Conservation (phyloP, 495 filamentous ascomycete genomes). For the Xylaria longipes region DNA sequence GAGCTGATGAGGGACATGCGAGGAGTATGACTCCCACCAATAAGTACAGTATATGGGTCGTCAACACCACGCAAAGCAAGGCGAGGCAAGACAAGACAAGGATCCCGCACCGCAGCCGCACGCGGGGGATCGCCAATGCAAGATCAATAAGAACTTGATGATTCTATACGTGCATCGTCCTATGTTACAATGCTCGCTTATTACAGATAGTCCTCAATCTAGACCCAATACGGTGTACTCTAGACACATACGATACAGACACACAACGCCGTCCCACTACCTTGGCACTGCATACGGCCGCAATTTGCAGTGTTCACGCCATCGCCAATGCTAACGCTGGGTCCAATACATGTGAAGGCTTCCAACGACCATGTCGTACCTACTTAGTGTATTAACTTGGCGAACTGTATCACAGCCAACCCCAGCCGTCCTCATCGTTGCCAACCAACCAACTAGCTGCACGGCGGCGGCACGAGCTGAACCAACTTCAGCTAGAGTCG, state of each 20-base stretch:
- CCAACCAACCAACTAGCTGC: slow-evolving; percentile 18
- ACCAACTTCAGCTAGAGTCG: slow-evolving; percentile 20
- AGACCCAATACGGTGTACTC: not conserved
- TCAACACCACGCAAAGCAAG: not conserved
- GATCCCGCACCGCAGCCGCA: slow-evolving; percentile 8
- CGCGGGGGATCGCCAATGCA: slow-evolving; percentile 27
- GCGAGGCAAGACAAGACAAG: slow-evolving; percentile 11
- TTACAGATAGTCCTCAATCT: slow-evolving; percentile 4
- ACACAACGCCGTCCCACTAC: slow-evolving; percentile 17
- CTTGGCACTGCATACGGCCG: slow-evolving; percentile 26
- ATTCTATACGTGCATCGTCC: slow-evolving; percentile 3
- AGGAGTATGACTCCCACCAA: not conserved
- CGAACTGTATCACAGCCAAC: slow-evolving; percentile 13
- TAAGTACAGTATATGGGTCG: not conserved
- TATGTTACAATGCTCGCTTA: slow-evolving; percentile 22
- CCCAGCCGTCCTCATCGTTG: slow-evolving; percentile 1
- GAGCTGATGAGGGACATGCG: not conserved
- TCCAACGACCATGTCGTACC: slow-evolving; percentile 1
- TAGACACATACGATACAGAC: slow-evolving; percentile 8
- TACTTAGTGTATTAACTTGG: slow-evolving; percentile 1
- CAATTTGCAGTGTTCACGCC: slow-evolving; percentile 5
- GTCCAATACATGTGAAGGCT: slow-evolving; percentile 7
- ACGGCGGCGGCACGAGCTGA: slow-evolving; percentile 23
- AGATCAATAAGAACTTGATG: not conserved
- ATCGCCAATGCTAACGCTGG: not conserved